Percentiles rank a stretch among this genome's conserved stretches.
Conservation (phyloP, 2,329 filamentous ascomycete genomes). For the Cladobotryum mycophilum region DNA sequence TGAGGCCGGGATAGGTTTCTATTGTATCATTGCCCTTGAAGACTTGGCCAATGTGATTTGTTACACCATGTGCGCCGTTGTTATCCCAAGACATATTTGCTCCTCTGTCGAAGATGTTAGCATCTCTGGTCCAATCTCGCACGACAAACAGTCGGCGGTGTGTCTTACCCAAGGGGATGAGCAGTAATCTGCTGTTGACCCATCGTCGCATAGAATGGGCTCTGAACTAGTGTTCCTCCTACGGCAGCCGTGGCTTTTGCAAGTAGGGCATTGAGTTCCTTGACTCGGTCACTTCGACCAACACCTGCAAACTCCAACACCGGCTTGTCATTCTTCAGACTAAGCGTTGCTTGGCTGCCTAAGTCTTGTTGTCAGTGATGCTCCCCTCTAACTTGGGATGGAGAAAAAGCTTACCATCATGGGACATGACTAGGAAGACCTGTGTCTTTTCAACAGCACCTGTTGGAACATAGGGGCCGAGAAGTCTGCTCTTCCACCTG, state of each 20-base stretch:
- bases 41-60: constrained; percentile 55
- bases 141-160: background rate
- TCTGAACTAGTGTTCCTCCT: constrained; percentile 54
- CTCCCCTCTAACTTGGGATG: accelerated
- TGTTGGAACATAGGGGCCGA: constrained; percentile 51
- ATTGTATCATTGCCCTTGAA: constrained; percentile 43
- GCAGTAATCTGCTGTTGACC: constrained; percentile 56
- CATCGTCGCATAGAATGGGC: constrained; percentile 51
- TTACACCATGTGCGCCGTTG: constrained; percentile 50
- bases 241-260: constrained; percentile 49
- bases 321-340: constrained; percentile 53
- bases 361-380: background rate
- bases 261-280: constrained; percentile 45
- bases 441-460: constrained; percentile 56
- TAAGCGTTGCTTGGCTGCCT: constrained; percentile 54
- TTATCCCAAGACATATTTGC: constrained; percentile 57
- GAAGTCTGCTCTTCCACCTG: constrained; percentile 40
- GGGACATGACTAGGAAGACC: constrained; percentile 61
- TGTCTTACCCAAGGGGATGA: constrained; percentile 50
- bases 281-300: constrained; percentile 48
- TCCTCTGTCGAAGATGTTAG: constrained; percentile 35
- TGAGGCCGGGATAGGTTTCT: constrained; percentile 51
- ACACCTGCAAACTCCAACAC: constrained; percentile 55
- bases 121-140: background rate
- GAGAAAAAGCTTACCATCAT: constrained; percentile 44